Conservation (phyloP, 495 filamentous ascomycete genomes). For the Aspergillus homomorphus region DNA sequence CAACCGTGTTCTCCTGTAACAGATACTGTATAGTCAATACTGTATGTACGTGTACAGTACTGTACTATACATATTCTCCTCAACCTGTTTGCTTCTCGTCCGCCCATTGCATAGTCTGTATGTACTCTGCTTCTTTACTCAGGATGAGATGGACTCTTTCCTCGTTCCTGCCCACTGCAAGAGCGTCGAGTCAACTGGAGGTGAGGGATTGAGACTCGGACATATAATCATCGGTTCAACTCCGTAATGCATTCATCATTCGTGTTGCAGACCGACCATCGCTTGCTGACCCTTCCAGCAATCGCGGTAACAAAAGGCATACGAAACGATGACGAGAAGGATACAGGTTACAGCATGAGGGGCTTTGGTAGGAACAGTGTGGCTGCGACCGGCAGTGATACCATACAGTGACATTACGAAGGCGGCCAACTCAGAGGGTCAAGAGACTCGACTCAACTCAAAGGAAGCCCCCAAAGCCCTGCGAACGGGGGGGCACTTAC, state of each 20-base stretch:
- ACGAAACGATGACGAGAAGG: too few species aligned
- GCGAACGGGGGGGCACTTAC: slow-evolving; percentile 9
- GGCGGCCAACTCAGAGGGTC: background rate
- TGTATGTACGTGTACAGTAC: background rate
- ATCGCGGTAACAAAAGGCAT: slow-evolving; percentile 1
- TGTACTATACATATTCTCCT: too few species aligned
- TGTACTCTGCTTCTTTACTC: too few species aligned
- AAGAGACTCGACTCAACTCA: too few species aligned
- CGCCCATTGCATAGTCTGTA: too few species aligned
- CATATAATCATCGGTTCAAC: background rate
- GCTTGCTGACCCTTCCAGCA: background rate
- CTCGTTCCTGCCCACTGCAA: background rate
- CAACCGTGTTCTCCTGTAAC: background rate
- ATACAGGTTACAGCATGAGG: background rate
- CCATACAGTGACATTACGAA: slow-evolving; percentile 9
- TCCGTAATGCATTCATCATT: background rate
- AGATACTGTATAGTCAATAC: background rate
- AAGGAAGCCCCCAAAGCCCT: too few species aligned
- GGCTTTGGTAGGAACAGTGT: background rate
- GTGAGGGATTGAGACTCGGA: background rate
- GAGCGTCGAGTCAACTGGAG: background rate
- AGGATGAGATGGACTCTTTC: too few species aligned
- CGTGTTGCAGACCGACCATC: background rate
- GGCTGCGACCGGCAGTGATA: slow-evolving; percentile 16
- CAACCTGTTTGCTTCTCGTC: background rate